Conservation (phyloP, 257 asterid species). For the Solanum boliviense region DNA sequence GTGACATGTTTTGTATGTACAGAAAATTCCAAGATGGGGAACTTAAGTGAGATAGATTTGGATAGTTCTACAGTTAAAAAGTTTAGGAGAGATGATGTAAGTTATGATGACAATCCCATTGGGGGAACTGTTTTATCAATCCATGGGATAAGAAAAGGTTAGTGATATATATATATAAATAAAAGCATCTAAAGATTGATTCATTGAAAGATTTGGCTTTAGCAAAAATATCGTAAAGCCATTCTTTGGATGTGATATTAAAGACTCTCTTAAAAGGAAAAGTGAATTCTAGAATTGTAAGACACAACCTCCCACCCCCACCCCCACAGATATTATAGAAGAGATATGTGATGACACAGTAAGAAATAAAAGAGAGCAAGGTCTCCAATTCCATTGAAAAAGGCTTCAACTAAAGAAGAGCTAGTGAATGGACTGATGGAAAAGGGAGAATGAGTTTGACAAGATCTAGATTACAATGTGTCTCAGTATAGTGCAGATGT, state of each 20-base stretch:
- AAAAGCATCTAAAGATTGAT: not conserved
- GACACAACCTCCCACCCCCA: slow-evolving; percentile 21
- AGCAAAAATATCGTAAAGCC: slow-evolving; percentile 17
- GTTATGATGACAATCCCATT: slow-evolving; percentile 32
- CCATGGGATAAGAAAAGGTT: no score
- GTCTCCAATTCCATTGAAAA: slow-evolving; percentile 50
- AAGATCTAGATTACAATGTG: slow-evolving; percentile 22
- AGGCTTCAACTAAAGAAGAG: slow-evolving; percentile 34
- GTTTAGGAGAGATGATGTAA: slow-evolving; percentile 41
- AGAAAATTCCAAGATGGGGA: slow-evolving; percentile 30
- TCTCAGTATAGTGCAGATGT: slow-evolving; percentile 9
- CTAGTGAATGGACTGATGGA: slow-evolving; percentile 21
- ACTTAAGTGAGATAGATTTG: slow-evolving; percentile 40
- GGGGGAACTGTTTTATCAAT: slow-evolving; percentile 20
- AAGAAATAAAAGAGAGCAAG: slow-evolving; percentile 56
- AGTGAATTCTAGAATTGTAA: slow-evolving; percentile 22
- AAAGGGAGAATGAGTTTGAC: slow-evolving; percentile 27
- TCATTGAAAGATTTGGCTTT: slow-evolving; percentile 26
- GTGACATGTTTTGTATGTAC: slow-evolving; percentile 24
- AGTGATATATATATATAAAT: no score
- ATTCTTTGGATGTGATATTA: slow-evolving; percentile 27
- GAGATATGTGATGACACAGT: slow-evolving; percentile 31
- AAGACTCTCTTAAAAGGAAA: slow-evolving; percentile 41
- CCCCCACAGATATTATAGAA: slow-evolving; percentile 19
- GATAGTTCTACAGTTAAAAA: slow-evolving; percentile 47